These are phyloP conservation scores for Microascus cirrosus DNA, from an alignment of 2,329 filamentous ascomycete species.

Conservation along the genomic window DNA sequence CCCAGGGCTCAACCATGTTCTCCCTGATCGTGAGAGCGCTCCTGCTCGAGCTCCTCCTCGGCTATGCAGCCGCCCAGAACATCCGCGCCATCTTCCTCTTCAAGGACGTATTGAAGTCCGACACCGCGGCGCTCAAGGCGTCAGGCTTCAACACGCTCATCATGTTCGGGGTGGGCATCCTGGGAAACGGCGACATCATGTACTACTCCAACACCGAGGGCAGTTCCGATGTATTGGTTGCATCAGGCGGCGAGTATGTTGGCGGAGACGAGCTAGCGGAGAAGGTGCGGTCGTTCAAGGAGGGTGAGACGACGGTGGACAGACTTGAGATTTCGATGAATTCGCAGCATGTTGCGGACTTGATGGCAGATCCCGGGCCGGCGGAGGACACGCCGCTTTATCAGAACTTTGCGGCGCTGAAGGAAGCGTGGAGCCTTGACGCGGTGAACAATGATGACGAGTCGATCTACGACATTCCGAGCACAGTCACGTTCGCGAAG, in stretches of 20 bases:
- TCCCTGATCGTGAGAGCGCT: neutral
- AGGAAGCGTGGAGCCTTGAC: conserved; percentile 28
- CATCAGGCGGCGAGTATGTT: conserved; percentile 27
- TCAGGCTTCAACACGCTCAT: conserved; percentile 30
- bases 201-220: conserved; percentile 31
- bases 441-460: conserved; percentile 36
- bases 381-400: conserved; percentile 21
- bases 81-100: conserved; percentile 21
- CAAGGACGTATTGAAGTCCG: conserved; percentile 32
- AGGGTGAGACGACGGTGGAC: conserved; percentile 18
- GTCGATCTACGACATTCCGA: conserved; percentile 26
- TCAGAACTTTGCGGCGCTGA: conserved; percentile 26
- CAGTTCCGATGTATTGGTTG: conserved; percentile 21
- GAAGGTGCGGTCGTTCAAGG: conserved; percentile 27
- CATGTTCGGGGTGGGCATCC: conserved; percentile 30
- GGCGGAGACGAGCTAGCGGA: conserved; percentile 34
- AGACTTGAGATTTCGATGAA: conserved; percentile 32
- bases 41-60: neutral
- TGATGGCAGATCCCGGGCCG: conserved; percentile 22
- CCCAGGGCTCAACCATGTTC: neutral
- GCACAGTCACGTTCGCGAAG: conserved; percentile 27
- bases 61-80: neutral
- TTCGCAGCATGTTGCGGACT: conserved; percentile 24
- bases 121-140: conserved; percentile 26
- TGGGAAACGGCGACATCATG: conserved; percentile 28